Evolutionary conservation across 306 rosid species (phyloP), one percentile per base, ranked within the genome.

Genomic region (Corylus avellana): DNA sequence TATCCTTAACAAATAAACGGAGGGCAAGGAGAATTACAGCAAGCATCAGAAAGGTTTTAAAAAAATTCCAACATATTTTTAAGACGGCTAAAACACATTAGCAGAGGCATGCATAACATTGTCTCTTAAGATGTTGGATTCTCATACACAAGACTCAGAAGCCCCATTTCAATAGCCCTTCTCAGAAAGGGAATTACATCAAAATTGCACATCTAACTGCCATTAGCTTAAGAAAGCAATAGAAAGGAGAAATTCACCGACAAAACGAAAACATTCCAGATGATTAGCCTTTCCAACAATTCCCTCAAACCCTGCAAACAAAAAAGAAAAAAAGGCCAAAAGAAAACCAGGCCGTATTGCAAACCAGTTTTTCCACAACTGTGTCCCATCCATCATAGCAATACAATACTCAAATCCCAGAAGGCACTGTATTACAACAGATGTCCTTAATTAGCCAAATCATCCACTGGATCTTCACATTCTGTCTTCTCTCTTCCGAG

Each of bases 401-500:
- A 70, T 57, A 57, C 76, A 72, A 48, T 49, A 82, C 49, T 16
- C 62, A 49, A 42, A 11, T 70, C 70, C 51, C 44, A 62, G 37
- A 73, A 61, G 84, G 66, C 55, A 73, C 25, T 18, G 75, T 64
- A 1, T 66, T 29, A 70, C 71, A 73, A 74, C 55, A 62, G 55
- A 70, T 56, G 13, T 42, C 73, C 44, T 68, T 44, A 72, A 80
- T 67, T 8, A 37, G 74, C 55, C 42, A 57, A 63, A 69, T 4
- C 72, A 78, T 55, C 47, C 5, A 62, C 76, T 44, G 74, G 64
- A 77, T 66, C 70, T 70, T 90, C 82, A 96, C 99, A 93, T 95
- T 81, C 96, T 88, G 75, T 93, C 92, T 85, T 95, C 99, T 85
- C 99, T 91, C 89, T 86, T 87, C 85, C 99, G 82, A 4, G 98